Evolutionary conservation across 345 rosid genomes (phyloP).

Genomic region (Acer campestre): DNA sequence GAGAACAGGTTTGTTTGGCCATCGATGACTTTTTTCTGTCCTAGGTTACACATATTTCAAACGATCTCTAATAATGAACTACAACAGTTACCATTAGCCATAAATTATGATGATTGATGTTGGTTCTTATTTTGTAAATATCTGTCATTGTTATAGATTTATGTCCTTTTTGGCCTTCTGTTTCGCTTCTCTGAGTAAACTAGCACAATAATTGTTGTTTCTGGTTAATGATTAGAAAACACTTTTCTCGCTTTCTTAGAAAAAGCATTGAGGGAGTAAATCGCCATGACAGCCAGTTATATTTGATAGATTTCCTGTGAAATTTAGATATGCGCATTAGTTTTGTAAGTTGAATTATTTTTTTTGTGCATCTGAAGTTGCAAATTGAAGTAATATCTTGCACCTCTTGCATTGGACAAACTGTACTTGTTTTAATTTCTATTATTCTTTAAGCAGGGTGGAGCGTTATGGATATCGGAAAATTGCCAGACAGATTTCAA

Average conservation of each 20-base stretch:
- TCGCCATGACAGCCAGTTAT: not conserved
- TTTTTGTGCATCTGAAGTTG: not conserved
- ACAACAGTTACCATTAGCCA: not conserved
- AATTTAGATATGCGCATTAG: not conserved
- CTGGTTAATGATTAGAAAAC: not conserved
- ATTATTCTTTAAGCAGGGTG: slow-evolving; percentile 9
- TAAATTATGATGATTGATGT: not conserved
- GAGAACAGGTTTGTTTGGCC: not conserved
- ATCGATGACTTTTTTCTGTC: not conserved
- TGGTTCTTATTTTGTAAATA: not conserved
- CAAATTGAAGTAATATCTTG: not conserved
- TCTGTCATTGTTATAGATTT: not conserved
- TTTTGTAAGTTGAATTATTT: not conserved
- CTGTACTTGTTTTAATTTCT: not conserved
- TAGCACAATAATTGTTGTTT: not conserved
- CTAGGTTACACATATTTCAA: not conserved
- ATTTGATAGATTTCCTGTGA: not conserved
- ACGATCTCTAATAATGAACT: not conserved
- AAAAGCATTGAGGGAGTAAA: not conserved
- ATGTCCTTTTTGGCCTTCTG: too few species aligned
- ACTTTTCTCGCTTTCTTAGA: not conserved
- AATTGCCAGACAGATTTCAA: not conserved
- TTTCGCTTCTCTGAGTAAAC: not conserved
- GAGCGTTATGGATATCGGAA: not conserved
- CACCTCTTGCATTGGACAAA: not conserved